Base-by-base conservation (phyloP, 176 grass and related monocot species). In the Rhynchospora breviuscula region DNA sequence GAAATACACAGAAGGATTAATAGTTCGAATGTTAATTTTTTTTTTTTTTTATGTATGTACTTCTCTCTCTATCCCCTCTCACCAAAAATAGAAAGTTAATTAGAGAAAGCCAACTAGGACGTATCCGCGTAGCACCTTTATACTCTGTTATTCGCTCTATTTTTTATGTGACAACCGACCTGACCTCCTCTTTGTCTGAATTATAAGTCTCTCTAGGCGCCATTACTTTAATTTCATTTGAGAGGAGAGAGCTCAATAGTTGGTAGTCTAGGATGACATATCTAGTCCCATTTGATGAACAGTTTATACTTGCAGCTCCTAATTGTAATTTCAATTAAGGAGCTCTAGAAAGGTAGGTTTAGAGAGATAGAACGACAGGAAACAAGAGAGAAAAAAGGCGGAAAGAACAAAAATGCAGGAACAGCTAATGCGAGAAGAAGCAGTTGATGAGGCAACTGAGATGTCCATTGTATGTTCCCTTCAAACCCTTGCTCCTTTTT, bases 11-110 rank as follows among this genome's bases (percentile, higher is more conserved):
- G 33, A 66, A 67, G 25, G 46, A 82, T 68, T 17, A 82, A 82
- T 40, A 67, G 13, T 26, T 26, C 31, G n/a, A 49, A 51, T 52
- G 17, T 0, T 14, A 57, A 25, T 76, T 59, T 21, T 12, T 15
- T 35, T 79, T 8, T 29, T 26, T 29, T 40, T 40, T 40, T 4
- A 4, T 40, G 3, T 40, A 40, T 4, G 3, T 5, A 40, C 35
- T 40, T 19, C 29, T 82, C 21, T 25, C 54, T 48, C 44, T 79
- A 18, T 61, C n/a, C 25, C 61, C 52, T 1, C 29, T 58, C 26
- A 21, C 80, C 80, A 82, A 67, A 82, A 51, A 54, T 82, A 82
- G 80, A 52, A 82, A 82, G 7, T 68, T 82, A 82, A 66, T 82
- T 67, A 67, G 62, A 82, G 60, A 53, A 65, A 31, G 11, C 11